These are phyloP conservation scores for Chrysosporium queenslandicum DNA, from an alignment of 2,329 filamentous ascomycete genomes.

Conservation along the genomic window DNA sequence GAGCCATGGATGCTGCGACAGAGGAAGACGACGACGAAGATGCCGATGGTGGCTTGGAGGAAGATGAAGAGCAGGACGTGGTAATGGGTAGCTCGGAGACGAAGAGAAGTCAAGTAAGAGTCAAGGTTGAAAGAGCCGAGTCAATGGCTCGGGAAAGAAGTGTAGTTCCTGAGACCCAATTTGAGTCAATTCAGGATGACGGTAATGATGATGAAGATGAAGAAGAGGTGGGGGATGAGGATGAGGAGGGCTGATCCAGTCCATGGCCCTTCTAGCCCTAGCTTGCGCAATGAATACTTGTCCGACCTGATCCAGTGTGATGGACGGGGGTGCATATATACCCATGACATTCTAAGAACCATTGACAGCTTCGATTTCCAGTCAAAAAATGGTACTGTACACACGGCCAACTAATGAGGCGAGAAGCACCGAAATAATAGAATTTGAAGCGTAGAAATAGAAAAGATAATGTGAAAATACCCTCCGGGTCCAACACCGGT, in stretches of 20 bases:
- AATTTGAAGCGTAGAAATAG: no score
- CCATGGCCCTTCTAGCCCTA: no score
- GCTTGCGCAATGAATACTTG: no score
- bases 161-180: slow-evolving; percentile 12
- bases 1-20: slow-evolving; percentile 4
- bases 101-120: slow-evolving; percentile 4
- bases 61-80: slow-evolving; percentile 25
- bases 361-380: no score
- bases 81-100: slow-evolving; percentile 14
- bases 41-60: slow-evolving; percentile 20
- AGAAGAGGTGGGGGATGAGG: slow-evolving; percentile 7
- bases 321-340: no score
- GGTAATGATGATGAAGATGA: slow-evolving; percentile 14
- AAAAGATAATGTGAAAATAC: no score
- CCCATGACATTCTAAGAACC: no score
- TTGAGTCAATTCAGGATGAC: slow-evolving; percentile 11
- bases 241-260: no score
- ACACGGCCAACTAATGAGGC: no score
- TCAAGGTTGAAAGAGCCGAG: slow-evolving; percentile 7
- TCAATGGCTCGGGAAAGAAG: slow-evolving; percentile 7
- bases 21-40: slow-evolving; percentile 20
- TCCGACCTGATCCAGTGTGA: no score
- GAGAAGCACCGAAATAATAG: neutral
- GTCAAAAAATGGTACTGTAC: no score
- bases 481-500: slow-evolving; percentile 4